Evolutionary conservation across 805 yeast genomes (phyloP).

Genomic region (Hanseniaspora singularis): DNA sequence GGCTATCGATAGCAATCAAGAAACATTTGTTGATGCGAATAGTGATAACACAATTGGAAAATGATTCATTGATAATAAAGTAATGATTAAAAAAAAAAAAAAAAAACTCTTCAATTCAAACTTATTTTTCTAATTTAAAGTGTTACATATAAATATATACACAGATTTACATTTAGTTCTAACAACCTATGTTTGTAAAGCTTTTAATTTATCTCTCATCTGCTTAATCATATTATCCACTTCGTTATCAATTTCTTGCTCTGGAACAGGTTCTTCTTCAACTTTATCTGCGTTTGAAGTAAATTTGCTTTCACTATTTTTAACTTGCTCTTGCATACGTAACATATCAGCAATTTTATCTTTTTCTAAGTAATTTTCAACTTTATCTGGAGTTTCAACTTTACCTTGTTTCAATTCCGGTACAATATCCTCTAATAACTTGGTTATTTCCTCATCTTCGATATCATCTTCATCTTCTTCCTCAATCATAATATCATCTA

Average conservation of each 20-base stretch:
- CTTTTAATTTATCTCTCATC: constrained; percentile 81
- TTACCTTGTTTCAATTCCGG: background rate
- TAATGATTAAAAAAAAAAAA: background rate
- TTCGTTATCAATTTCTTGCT: constrained; percentile 43
- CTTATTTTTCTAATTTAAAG: no score
- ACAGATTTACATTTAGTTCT: no score
- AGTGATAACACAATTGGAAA: background rate
- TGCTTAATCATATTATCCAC: constrained; percentile 66
- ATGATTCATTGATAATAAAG: no score
- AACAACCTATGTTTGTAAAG: constrained; percentile 62
- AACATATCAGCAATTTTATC: constrained; percentile 28
- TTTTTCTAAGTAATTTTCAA: constrained; percentile 32
- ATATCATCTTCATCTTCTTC: constrained; percentile 57
- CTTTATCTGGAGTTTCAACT: constrained; percentile 19
- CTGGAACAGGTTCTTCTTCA: constrained; percentile 31
- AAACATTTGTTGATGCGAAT: constrained; percentile 5
- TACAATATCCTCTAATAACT: constrained; percentile 40
- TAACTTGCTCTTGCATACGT: constrained; percentile 14
- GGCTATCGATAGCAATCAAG: constrained; percentile 42
- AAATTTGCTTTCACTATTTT: constrained; percentile 2
- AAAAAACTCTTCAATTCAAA: background rate
- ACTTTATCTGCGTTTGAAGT: constrained; percentile 23
- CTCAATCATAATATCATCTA: constrained; percentile 62
- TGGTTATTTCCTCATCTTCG: constrained; percentile 59
- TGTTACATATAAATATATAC: no score